phyloP scores from a whole-genome alignment of 352 stramenopile genomes.

The Elongisporangium undulatum region DNA sequence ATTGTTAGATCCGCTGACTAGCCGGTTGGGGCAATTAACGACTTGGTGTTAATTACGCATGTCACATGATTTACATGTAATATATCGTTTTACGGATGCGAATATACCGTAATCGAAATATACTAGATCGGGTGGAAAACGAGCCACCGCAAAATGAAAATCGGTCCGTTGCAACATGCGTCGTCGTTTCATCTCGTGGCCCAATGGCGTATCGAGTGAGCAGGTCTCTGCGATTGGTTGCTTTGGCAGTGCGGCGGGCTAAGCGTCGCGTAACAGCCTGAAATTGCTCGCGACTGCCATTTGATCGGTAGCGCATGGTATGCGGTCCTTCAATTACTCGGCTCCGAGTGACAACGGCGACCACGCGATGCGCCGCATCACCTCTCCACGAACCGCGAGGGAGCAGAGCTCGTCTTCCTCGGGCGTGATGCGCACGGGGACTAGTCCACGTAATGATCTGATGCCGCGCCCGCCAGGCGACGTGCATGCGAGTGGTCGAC shows the following conservation, averaged over 20 bases:
- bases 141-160: neutral
- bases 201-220: neutral
- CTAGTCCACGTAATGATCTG: conserved; percentile 27
- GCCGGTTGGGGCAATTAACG: neutral
- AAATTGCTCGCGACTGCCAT: neutral
- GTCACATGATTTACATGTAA: neutral
- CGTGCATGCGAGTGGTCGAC: conserved; percentile 11
- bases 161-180: neutral
- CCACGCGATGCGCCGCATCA: neutral
- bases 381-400: neutral
- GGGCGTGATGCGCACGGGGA: conserved; percentile 2
- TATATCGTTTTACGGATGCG: neutral
- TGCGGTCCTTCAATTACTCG: neutral
- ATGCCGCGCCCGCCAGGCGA: conserved; percentile 10
- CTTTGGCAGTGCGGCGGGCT: neutral
- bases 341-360: neutral
- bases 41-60: neutral
- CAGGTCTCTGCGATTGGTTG: neutral
- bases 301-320: neutral
- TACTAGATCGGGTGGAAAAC: neutral
- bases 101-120: neutral
- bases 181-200: neutral
- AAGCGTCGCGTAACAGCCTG: neutral
- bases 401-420: neutral
- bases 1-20: neutral